Conservation (phyloP, 345 rosid genomes). For the Euphorbia peplus region DNA sequence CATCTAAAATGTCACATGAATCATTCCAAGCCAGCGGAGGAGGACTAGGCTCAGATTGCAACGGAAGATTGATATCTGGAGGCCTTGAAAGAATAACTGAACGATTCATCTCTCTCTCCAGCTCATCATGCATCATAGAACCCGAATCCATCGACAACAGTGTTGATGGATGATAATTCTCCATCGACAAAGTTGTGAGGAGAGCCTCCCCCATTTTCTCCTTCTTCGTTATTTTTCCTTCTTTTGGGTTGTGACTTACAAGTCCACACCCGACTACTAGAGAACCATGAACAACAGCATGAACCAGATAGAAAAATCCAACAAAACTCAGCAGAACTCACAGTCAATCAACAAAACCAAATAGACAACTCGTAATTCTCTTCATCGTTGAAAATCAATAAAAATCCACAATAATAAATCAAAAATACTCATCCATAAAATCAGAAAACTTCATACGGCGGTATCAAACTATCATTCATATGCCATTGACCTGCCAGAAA, state of each 20-base stretch:
- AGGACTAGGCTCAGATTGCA: slow-evolving; percentile 79
- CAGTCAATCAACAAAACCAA: slow-evolving; percentile 65
- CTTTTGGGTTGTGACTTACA: slow-evolving; percentile 7
- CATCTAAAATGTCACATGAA: slow-evolving; percentile 74
- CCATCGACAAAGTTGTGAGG: slow-evolving; percentile 62
- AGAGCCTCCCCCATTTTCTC: slow-evolving; percentile 58
- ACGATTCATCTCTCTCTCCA: slow-evolving; percentile 86
- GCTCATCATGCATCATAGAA: slow-evolving; percentile 81
- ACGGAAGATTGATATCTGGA: slow-evolving; percentile 89
- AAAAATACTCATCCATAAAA: slow-evolving; percentile 23
- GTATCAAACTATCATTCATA: slow-evolving; percentile 21
- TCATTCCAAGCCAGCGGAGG: slow-evolving; percentile 53
- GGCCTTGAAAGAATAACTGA: slow-evolving; percentile 75
- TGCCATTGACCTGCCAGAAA: slow-evolving; percentile 28
- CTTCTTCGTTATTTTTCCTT: slow-evolving; percentile 13
- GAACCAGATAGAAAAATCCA: background rate
- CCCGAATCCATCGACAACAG: slow-evolving; percentile 93
- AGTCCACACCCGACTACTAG: slow-evolving; percentile 3
- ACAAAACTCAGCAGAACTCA: slow-evolving; percentile 5
- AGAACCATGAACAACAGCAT: slow-evolving; percentile 14
- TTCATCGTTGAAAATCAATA: slow-evolving; percentile 39
- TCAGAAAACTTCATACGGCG: slow-evolving; percentile 13
- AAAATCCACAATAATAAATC: slow-evolving; percentile 20
- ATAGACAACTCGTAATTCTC: slow-evolving; percentile 49
- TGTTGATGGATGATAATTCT: slow-evolving; percentile 92